phyloP scores from a whole-genome alignment of 179 eudicot genomes.

The Actinidia polygama region DNA sequence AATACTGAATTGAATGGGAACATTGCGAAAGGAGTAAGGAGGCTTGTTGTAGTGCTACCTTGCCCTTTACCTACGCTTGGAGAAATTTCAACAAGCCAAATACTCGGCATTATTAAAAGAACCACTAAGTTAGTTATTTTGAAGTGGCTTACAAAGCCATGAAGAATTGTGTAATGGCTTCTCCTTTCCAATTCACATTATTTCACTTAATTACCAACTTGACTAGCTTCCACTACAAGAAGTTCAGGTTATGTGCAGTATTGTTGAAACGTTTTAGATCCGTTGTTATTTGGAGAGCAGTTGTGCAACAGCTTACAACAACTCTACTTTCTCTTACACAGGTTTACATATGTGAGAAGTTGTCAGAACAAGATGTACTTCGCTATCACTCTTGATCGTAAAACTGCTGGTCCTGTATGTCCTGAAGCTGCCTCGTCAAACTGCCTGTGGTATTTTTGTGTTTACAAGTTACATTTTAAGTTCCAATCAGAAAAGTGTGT shows the following conservation, averaged over 20 bases:
- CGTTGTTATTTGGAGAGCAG: neutral
- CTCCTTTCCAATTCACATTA: neutral
- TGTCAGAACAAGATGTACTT: conserved; percentile 98
- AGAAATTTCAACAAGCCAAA: conserved; percentile 7
- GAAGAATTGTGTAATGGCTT: neutral
- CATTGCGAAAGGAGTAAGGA: too few relatives aligned
- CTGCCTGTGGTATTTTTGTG: neutral
- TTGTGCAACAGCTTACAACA: neutral
- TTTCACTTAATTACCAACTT: conserved; percentile 10
- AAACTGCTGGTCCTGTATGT: conserved; percentile 93
- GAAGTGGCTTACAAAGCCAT: neutral
- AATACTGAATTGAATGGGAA: too few relatives aligned
- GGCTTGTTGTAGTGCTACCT: neutral
- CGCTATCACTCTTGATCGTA: conserved; percentile 93
- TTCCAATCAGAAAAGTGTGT: neutral
- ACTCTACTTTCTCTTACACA: conserved; percentile 26
- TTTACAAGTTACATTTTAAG: neutral
- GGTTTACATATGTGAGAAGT: conserved; percentile 90
- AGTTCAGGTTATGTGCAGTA: neutral
- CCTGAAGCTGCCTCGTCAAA: neutral
- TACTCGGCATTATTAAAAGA: neutral
- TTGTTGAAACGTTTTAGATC: neutral
- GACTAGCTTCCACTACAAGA: conserved; percentile 1
- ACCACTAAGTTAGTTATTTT: neutral
- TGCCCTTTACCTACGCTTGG: neutral